A percentile compares a stretch with the other conserved stretches of the same genome.
phyloP scores from a whole-genome alignment of 805 yeast genomes.

The Candida sonorensis region DNA sequence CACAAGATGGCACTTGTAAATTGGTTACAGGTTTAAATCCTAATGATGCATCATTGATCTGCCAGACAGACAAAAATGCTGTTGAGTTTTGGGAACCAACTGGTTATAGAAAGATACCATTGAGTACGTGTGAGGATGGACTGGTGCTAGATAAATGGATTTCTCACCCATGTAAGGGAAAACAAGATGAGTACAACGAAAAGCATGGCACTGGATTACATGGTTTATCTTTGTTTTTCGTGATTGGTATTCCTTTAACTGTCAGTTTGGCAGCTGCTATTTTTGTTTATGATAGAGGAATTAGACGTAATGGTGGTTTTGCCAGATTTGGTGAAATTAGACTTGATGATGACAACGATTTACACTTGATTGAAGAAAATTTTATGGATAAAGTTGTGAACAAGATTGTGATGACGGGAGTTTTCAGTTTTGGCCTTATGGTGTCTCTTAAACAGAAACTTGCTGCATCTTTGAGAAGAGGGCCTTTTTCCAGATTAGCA shows the following conservation, averaged over 20 bases:
- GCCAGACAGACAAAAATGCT: conserved; percentile 44
- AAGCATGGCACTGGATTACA: conserved; percentile 45
- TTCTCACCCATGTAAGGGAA: conserved; percentile 84
- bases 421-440: conserved; percentile 24
- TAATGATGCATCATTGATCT: conserved; percentile 53
- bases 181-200: conserved; percentile 49
- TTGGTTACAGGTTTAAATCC: conserved; percentile 71
- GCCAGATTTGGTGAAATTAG: conserved; percentile 79
- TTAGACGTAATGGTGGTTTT: conserved; percentile 72
- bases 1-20: conserved; percentile 76
- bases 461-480: conserved; percentile 16
- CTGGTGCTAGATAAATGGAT: conserved; percentile 57
- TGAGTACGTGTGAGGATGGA: conserved; percentile 85
- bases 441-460: conserved; percentile 11
- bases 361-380: conserved; percentile 52
- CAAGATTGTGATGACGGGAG: conserved; percentile 50
- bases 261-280: conserved; percentile 48
- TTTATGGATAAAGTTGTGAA: conserved; percentile 53
- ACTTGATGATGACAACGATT: conserved; percentile 63
- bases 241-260: conserved; percentile 50
- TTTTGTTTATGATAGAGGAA: conserved; percentile 76
- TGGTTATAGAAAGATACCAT: conserved; percentile 82
- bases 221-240: conserved; percentile 45
- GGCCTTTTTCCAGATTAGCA: conserved; percentile 18
- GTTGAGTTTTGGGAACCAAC: conserved; percentile 82